Evolutionary conservation across 352 stramenopile species (phyloP).

Genomic region (Aphanomyces euteiches): DNA sequence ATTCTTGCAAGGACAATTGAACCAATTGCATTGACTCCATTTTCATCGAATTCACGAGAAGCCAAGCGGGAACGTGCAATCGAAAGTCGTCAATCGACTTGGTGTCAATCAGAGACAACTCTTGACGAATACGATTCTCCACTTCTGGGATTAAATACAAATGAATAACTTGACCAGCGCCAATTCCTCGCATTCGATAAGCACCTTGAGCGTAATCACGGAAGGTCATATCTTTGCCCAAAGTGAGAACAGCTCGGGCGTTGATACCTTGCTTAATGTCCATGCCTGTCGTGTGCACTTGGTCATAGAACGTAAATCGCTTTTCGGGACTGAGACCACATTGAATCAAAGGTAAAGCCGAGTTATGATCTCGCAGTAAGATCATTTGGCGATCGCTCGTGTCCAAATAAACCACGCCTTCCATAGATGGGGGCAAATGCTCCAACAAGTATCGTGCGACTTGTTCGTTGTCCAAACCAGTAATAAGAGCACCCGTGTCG

Average conservation of each 20-base stretch:
- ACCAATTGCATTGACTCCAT: conserved; percentile 99
- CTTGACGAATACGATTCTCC: conserved; percentile 80
- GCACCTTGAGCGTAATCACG: conserved; percentile 90
- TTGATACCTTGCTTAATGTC: conserved; percentile 91
- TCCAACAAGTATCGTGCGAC: conserved; percentile 79
- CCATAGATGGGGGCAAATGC: conserved; percentile 68
- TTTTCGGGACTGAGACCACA: conserved; percentile 80
- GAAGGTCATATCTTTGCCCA: conserved; percentile 98
- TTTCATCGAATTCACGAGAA: conserved; percentile 99
- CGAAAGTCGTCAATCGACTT: conserved; percentile 53
- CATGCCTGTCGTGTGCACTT: conserved; percentile 93
- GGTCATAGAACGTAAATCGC: conserved; percentile 91
- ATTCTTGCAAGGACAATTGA: conserved; percentile 95
- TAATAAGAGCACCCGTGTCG: conserved; percentile 89
- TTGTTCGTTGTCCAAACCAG: conserved; percentile 86
- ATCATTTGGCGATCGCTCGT: conserved; percentile 88
- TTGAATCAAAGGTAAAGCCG: conserved; percentile 90
- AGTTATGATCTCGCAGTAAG: conserved; percentile 92
- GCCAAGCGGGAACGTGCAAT: conserved; percentile 88
- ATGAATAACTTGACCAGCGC: conserved; percentile 89
- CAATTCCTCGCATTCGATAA: conserved; percentile 90
- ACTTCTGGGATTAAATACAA: conserved; percentile 92
- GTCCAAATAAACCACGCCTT: conserved; percentile 91
- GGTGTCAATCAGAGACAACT: conserved; percentile 40
- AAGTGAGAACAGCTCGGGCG: conserved; percentile 80